Conservation (phyloP, 2,329 filamentous ascomycete species). For the Sporothrix curviconia region DNA sequence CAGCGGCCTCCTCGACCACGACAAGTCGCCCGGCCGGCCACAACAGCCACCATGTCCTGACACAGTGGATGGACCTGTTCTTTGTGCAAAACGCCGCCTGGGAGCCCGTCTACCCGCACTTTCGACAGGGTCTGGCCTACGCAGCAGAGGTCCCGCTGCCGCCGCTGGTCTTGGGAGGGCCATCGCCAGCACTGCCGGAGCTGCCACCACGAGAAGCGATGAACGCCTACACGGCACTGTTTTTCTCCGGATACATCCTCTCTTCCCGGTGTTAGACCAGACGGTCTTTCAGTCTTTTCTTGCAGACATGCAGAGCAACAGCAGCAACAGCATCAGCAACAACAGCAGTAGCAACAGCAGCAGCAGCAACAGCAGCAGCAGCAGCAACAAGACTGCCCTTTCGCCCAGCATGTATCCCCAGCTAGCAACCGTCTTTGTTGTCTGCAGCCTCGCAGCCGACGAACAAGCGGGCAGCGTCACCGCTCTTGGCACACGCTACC, state of each 20-base stretch:
- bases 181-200: neutral
- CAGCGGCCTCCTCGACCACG: neutral
- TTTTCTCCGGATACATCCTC: neutral
- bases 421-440: slow-evolving; percentile 6
- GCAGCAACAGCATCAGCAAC: neutral
- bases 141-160: slow-evolving; percentile 9
- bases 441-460: slow-evolving; percentile 8
- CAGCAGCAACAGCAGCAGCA: neutral
- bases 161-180: neutral
- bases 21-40: neutral
- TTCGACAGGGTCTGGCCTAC: slow-evolving; percentile 7
- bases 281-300: too few relatives aligned
- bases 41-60: slow-evolving; percentile 9
- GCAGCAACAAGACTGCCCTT: neutral
- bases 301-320: neutral
- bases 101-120: slow-evolving; percentile 11
- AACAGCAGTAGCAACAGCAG: neutral
- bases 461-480: slow-evolving; percentile 6
- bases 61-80: slow-evolving; percentile 15
- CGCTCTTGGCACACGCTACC: neutral
- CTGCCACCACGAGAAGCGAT: neutral
- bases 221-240: neutral
- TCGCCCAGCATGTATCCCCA: neutral
- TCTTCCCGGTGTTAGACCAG: neutral
- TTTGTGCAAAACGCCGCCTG: slow-evolving; percentile 10